Percentiles rank a stretch among this genome's conserved stretches.
phyloP scores from a whole-genome alignment of 2,329 filamentous ascomycete genomes.

The Penicillium sp. region DNA sequence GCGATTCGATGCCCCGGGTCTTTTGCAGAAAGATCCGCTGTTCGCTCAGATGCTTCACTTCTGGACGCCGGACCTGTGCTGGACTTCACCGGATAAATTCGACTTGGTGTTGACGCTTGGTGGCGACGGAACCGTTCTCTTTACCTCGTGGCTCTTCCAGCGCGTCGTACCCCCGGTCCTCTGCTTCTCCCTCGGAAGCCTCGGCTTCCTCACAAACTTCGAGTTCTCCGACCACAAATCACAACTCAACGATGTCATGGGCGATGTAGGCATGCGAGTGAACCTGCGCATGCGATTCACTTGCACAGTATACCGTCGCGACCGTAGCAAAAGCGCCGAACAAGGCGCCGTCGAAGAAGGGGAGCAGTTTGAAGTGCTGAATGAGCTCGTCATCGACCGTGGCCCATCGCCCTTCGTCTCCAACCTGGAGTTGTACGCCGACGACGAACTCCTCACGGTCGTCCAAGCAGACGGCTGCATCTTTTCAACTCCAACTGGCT shows the following conservation, averaged over 20 bases:
- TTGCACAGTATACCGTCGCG: constrained; percentile 87
- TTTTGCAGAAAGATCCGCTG: constrained; percentile 72
- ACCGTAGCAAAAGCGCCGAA: constrained; percentile 46
- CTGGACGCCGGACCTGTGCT: constrained; percentile 96
- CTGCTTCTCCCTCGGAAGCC: constrained; percentile 86
- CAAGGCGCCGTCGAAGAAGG: constrained; percentile 73
- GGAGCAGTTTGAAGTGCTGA: constrained; percentile 96
- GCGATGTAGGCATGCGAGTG: constrained; percentile 91
- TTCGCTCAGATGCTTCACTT: constrained; percentile 86
- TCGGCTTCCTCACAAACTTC: constrained; percentile 96
- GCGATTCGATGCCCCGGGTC: constrained; percentile 75
- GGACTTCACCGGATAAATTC: constrained; percentile 90
- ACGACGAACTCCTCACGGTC: constrained; percentile 91
- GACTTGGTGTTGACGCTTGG: constrained; percentile 91
- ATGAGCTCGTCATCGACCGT: constrained; percentile 97
- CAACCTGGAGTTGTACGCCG: constrained; percentile 92
- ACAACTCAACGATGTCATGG: constrained; percentile 87
- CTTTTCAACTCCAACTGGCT: constrained; percentile 92
- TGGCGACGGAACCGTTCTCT: constrained; percentile 95
- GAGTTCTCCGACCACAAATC: constrained; percentile 88
- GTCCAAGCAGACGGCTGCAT: constrained; percentile 98
- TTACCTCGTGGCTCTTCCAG: constrained; percentile 96
- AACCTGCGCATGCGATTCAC: constrained; percentile 99
- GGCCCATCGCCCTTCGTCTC: constrained; percentile 96
- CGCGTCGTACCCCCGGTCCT: constrained; percentile 90